phyloP scores from a whole-genome alignment of 140 eudicot species.

The Anethum foeniculum region DNA sequence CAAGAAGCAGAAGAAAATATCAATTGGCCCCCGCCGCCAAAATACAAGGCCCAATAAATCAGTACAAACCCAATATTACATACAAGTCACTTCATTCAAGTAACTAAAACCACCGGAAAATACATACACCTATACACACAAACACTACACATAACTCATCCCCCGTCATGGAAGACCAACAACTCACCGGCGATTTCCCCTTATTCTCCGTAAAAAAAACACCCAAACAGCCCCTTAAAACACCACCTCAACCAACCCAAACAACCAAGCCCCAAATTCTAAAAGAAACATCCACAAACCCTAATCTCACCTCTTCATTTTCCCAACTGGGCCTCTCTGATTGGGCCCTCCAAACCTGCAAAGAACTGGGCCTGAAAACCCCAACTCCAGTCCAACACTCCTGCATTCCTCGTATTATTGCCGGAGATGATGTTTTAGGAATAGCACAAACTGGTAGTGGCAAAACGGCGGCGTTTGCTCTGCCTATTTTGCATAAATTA shows the following conservation, averaged over 20 bases:
- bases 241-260: neutral
- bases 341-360: conserved; percentile 69
- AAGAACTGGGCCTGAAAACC: conserved; percentile 61
- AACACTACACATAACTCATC: too few relatives aligned
- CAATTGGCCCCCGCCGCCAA: neutral
- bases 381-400: conserved; percentile 84
- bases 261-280: neutral
- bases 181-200: conserved; percentile 37
- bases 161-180: neutral
- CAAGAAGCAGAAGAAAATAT: neutral
- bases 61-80: neutral
- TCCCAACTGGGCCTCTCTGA: conserved; percentile 60
- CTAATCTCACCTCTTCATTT: conserved; percentile 30
- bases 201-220: conserved; percentile 32
- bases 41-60: neutral
- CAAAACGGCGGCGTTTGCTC: conserved; percentile 86
- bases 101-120: neutral
- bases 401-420: conserved; percentile 66
- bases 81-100: neutral
- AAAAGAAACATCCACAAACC: conserved; percentile 40
- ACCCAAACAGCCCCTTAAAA: conserved; percentile 1
- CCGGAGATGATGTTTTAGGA: conserved; percentile 72
- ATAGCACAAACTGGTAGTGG: conserved; percentile 87
- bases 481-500: conserved; percentile 57
- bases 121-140: too few relatives aligned